Evolutionary conservation across 2,329 filamentous ascomycete genomes (phyloP).

Genomic region (Pyrenophora seminiperda): DNA sequence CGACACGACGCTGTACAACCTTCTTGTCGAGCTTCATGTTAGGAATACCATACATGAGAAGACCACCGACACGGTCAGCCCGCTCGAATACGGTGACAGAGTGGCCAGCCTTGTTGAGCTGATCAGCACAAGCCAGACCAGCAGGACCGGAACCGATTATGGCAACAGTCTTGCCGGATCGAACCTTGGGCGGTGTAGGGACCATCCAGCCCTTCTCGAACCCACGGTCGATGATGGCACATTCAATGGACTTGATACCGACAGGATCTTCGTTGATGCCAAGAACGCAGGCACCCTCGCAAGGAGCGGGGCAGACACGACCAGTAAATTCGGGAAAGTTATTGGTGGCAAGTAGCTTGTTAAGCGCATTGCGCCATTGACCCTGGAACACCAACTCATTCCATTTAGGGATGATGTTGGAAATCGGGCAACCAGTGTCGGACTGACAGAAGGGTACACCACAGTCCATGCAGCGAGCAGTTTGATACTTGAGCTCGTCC

Average conservation of each 20-base stretch:
- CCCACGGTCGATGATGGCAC: slow-evolving; percentile 94
- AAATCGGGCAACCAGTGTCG: slow-evolving; percentile 92
- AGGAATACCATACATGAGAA: slow-evolving; percentile 97
- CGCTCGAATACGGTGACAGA: slow-evolving; percentile 90
- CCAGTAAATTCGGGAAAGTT: slow-evolving; percentile 99
- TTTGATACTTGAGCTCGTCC: slow-evolving; percentile 95
- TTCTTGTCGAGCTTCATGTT: slow-evolving; percentile 99
- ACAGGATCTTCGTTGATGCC: slow-evolving; percentile 97
- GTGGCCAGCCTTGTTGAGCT: slow-evolving; percentile 92
- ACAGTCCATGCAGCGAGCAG: slow-evolving; percentile 97
- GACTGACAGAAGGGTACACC: slow-evolving; percentile 98
- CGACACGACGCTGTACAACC: slow-evolving; percentile 90
- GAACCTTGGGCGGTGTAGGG: slow-evolving; percentile 74
- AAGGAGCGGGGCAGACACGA: slow-evolving; percentile 94
- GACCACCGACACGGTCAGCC: slow-evolving; percentile 84
- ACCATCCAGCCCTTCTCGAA: slow-evolving; percentile 99
- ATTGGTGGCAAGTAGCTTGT: slow-evolving; percentile 92
- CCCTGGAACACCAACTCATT: slow-evolving; percentile 71
- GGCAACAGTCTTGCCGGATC: slow-evolving; percentile 86
- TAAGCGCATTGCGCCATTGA: slow-evolving; percentile 90
- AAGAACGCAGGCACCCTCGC: slow-evolving; percentile 92
- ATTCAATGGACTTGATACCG: slow-evolving; percentile 98
- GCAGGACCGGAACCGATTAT: slow-evolving; percentile 91
- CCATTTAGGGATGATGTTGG: slow-evolving; percentile 98
- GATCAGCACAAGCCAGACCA: slow-evolving; percentile 87